These are phyloP conservation scores for Condylostoma magnum DNA, from an alignment of 169 alveolate species.

Conservation along the genomic window DNA sequence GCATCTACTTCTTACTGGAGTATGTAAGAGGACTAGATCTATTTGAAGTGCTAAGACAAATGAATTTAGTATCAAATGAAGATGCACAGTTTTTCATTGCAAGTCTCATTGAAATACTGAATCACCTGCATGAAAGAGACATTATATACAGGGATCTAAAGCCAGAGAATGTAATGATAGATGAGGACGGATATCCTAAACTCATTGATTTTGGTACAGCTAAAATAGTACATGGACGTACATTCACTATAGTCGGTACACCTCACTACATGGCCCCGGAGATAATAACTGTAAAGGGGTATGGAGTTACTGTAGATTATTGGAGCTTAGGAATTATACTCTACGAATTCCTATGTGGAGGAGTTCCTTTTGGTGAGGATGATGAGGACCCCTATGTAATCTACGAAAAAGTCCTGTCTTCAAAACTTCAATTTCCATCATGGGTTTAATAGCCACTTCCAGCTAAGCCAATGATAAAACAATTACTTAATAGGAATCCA, in stretches of 20 bases:
- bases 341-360: constrained; percentile 97
- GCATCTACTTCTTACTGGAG: constrained; percentile 55
- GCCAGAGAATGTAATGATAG: constrained; percentile 84
- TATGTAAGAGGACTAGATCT: constrained; percentile 76
- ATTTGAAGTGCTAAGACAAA: constrained; percentile 68
- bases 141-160: constrained; percentile 80
- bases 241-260: constrained; percentile 73
- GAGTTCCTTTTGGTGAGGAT: constrained; percentile 97
- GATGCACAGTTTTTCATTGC: constrained; percentile 68
- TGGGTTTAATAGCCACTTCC: background rate
- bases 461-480: constrained; percentile 35
- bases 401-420: constrained; percentile 90
- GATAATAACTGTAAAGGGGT: constrained; percentile 91
- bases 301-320: constrained; percentile 94
- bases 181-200: constrained; percentile 79
- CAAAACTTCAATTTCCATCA: constrained; percentile 64
- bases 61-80: constrained; percentile 54
- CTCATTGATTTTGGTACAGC: constrained; percentile 82
- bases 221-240: constrained; percentile 62
- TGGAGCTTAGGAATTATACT: constrained; percentile 98
- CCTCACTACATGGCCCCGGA: constrained; percentile 85
- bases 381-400: constrained; percentile 95
- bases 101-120: constrained; percentile 53
- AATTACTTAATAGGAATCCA: constrained; percentile 42
- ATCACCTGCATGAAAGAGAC: constrained; percentile 68